phyloP scores from a whole-genome alignment of 2,329 filamentous ascomycete genomes.

The Mariannaea sp. region DNA sequence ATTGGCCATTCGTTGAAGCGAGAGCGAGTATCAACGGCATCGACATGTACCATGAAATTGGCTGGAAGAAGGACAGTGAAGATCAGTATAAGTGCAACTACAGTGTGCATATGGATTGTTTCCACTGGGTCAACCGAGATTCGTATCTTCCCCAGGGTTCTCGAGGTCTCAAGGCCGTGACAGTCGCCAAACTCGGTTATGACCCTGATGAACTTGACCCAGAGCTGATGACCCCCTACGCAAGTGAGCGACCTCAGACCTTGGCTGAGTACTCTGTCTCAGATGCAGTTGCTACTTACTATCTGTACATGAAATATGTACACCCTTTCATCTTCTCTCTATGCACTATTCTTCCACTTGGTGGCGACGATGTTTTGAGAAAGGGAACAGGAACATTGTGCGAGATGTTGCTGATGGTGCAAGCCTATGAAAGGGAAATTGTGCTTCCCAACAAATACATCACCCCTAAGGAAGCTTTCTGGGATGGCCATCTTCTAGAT shows the following conservation, averaged over 20 bases:
- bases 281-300: slow-evolving; percentile 98
- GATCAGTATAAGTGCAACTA: slow-evolving; percentile 97
- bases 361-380: slow-evolving; percentile 87
- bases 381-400: slow-evolving; percentile 99
- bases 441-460: slow-evolving; percentile 96
- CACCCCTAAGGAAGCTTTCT: slow-evolving; percentile 88
- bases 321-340: slow-evolving; percentile 99
- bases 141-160: slow-evolving; percentile 97
- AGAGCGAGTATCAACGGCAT: slow-evolving; percentile 92
- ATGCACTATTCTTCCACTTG: slow-evolving; percentile 93
- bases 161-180: slow-evolving; percentile 95
- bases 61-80: slow-evolving; percentile 92
- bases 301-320: slow-evolving; percentile 99
- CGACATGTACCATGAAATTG: slow-evolving; percentile 99
- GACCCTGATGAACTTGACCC: slow-evolving; percentile 97
- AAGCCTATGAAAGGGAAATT: slow-evolving; percentile 91
- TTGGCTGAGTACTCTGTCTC: slow-evolving; percentile 98
- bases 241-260: slow-evolving; percentile 87
- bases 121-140: slow-evolving; percentile 98
- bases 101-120: slow-evolving; percentile 98
- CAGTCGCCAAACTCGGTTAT: slow-evolving; percentile 96
- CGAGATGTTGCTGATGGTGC: slow-evolving; percentile 99
- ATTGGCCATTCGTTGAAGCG: slow-evolving; percentile 98
- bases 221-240: slow-evolving; percentile 94
- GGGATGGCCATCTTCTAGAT: slow-evolving; percentile 93